Evolutionary conservation across 2,329 filamentous ascomycete genomes (phyloP), one percentile per base, ranked within the genome.

Genomic region (Aspergillus sp.): DNA sequence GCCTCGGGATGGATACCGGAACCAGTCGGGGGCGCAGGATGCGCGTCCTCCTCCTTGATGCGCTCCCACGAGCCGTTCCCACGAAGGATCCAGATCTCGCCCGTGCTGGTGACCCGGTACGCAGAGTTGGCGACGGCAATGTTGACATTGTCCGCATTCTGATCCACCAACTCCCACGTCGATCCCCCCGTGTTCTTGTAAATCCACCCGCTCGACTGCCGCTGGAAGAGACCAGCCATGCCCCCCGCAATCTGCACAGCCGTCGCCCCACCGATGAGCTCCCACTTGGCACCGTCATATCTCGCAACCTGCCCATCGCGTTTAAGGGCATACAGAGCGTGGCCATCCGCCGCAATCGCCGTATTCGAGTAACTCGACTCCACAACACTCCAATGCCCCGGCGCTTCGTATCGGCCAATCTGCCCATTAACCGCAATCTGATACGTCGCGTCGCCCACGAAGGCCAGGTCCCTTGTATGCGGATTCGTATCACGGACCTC

Each of bases 401-500:
- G 47, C 7, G 13, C 22, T 23, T 50, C 19, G 22, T 51, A 57
- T 7, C 19, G 9, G 7, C 3, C 46, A 22, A 57, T 57, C 31
- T 43, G 31, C 9, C 55, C 55, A 23, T 51, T 23, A 3, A 28
- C 47, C 3, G 47, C 22, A 9, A 57, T 31, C 23, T 57, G 55
- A 11, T 57, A 57, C 5, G 50, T 28, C 0, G 7, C 34, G 8
- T 25, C 47, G 13, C 19, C 31, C 7, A 51, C 47, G 7, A 7
- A n/a, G 3, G 50, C 47, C 1, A 57, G 15, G 7, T 51, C 55
- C 15, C 22, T 51, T 9, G 45, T 50, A 28, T 34, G 8, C 15
- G 34, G 47, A 28, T 57, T 57, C 15, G 46, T 51, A 25, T 57
- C 55, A 6, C 55, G 55, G 25, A 51, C 34, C 34, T 57, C 55